Percentiles rank a stretch among this genome's conserved stretches.
Conservation (phyloP, 441 rosid species). For the Eugenia klotzschiana region DNA sequence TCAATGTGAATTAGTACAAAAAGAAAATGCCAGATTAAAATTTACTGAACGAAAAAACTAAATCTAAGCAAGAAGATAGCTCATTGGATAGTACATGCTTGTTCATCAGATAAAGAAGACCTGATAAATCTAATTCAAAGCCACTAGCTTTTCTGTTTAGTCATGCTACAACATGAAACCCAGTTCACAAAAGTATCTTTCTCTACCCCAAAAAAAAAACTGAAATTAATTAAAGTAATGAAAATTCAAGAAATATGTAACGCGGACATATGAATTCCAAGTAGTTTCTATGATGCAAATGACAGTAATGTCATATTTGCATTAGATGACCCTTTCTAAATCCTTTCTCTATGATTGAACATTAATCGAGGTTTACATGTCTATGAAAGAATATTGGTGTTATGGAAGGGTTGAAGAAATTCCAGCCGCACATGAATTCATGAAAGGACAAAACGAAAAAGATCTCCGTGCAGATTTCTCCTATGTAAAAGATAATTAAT, state of each 20-base stretch:
- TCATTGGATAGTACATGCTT: not conserved
- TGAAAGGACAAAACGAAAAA: not conserved
- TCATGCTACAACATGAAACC: not conserved
- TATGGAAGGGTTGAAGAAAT: not conserved
- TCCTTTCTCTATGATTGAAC: not conserved
- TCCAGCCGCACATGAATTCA: not conserved
- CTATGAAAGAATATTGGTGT: not conserved
- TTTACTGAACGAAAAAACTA: not conserved
- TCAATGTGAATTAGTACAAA: not conserved
- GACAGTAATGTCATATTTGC: not conserved
- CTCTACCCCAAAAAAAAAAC: not conserved
- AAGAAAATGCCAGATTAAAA: not conserved
- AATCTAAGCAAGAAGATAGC: not conserved
- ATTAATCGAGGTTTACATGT: not conserved
- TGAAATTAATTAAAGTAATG: not conserved
- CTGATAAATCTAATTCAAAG: not conserved
- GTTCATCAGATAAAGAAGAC: not conserved
- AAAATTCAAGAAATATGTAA: not conserved
- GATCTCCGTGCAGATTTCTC: not conserved
- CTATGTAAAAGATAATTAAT: not conserved
- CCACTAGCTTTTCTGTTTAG: not conserved
- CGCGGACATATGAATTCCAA: not conserved
- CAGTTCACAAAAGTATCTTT: not conserved
- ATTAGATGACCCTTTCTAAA: not conserved
- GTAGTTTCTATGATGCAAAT: not conserved